These are phyloP conservation scores for Nicotiana knightiana DNA, from an alignment of 257 asterid genomes.

Conservation along the genomic window DNA sequence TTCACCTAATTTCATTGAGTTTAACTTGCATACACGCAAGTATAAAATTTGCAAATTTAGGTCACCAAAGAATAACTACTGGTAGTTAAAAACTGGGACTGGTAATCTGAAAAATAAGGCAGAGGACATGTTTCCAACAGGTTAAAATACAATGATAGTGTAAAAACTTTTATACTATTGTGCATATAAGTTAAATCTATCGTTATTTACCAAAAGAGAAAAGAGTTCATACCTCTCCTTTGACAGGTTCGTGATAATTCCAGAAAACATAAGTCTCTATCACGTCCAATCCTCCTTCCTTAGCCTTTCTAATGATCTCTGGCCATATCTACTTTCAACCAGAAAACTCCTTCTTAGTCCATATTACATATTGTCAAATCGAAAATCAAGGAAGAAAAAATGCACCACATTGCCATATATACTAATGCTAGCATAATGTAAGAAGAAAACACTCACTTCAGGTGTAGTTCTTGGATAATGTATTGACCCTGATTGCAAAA, in stretches of 20 bases:
- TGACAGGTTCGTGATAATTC: slow-evolving; percentile 78
- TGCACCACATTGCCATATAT: not conserved
- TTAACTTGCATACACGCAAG: too few relatives aligned
- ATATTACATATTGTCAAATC: not conserved
- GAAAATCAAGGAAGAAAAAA: not conserved
- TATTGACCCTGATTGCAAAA: slow-evolving; percentile 74
- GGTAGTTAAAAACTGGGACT: too few relatives aligned
- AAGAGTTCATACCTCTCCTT: slow-evolving; percentile 47
- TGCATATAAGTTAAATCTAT: not conserved
- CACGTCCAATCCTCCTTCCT: slow-evolving; percentile 87
- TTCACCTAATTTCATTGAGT: too few relatives aligned
- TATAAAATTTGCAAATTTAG: too few relatives aligned
- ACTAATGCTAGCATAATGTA: not conserved
- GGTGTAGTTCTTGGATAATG: slow-evolving; percentile 83
- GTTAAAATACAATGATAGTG: too few relatives aligned
- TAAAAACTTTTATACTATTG: not conserved
- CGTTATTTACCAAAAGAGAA: not conserved
- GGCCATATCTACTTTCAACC: slow-evolving; percentile 59
- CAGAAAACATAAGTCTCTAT: slow-evolving; percentile 81
- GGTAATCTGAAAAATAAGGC: too few relatives aligned
- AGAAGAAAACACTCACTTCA: slow-evolving; percentile 42
- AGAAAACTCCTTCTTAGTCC: not conserved
- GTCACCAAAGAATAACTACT: too few relatives aligned
- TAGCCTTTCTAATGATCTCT: slow-evolving; percentile 51
- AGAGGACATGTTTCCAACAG: too few relatives aligned